Evolutionary conservation across 352 stramenopile species (phyloP).

Genomic region (Thalassiosira oceanica): DNA sequence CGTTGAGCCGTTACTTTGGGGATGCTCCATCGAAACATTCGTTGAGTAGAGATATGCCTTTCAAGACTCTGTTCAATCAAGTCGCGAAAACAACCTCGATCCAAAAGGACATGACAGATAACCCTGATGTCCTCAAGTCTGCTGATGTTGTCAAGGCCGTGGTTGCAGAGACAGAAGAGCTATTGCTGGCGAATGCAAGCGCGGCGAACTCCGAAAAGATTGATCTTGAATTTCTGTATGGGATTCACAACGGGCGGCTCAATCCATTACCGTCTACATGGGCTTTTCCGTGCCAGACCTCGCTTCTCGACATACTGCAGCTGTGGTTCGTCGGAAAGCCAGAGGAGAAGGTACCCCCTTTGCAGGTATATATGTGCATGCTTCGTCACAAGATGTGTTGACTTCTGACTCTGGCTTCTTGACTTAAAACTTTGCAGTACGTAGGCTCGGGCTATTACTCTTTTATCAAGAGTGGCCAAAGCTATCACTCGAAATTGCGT

Average conservation of each 20-base stretch:
- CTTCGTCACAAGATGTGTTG: too few relatives aligned
- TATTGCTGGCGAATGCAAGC: not conserved
- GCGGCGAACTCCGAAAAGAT: not conserved
- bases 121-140: not conserved
- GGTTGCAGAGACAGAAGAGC: not conserved
- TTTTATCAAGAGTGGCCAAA: constrained; percentile 13
- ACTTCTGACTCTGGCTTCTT: too few relatives aligned
- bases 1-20: not conserved
- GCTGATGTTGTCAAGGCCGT: not conserved
- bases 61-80: constrained; percentile 3
- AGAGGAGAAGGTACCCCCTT: constrained; percentile 9
- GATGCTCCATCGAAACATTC: not conserved
- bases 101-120: constrained; percentile 3
- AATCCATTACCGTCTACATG: constrained; percentile 14
- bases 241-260: constrained; percentile 8
- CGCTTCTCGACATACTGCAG: not conserved
- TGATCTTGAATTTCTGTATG: constrained; percentile 9
- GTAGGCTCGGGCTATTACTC: constrained; percentile 2
- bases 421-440: too few relatives aligned
- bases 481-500: constrained; percentile 13
- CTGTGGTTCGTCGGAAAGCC: constrained; percentile 14
- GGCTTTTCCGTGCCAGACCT: not conserved
- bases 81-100: not conserved
- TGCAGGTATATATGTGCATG: too few relatives aligned
- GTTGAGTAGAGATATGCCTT: too few relatives aligned